A percentile compares a stretch with the other conserved stretches of the same genome.
These are phyloP conservation scores for Aeminium ludgeri DNA, from an alignment of 495 filamentous ascomycete genomes.

Conservation along the genomic window DNA sequence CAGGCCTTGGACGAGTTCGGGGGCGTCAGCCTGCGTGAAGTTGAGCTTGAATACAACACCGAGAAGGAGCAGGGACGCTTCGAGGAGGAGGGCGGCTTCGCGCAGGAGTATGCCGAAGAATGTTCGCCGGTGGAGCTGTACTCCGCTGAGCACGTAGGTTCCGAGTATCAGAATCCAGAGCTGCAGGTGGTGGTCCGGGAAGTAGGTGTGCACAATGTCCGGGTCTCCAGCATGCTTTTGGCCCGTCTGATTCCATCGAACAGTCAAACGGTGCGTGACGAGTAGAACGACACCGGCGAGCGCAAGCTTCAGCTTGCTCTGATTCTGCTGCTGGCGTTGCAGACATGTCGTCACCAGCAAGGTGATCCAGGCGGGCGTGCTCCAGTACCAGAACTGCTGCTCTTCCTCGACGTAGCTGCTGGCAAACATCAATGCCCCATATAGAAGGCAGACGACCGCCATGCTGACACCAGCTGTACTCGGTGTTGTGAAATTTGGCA, in stretches of 20 bases:
- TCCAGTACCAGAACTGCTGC: conserved; percentile 97
- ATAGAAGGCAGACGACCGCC: conserved; percentile 34
- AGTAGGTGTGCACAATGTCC: conserved; percentile 58
- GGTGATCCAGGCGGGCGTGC: conserved; percentile 57
- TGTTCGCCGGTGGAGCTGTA: conserved; percentile 8
- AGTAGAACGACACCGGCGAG: conserved; percentile 29
- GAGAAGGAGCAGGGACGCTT: conserved; percentile 27
- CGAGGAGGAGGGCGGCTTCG: conserved; percentile 2
- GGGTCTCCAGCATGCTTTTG: conserved; percentile 81
- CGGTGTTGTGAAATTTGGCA: conserved; percentile 4
- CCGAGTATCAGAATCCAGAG: conserved; percentile 61
- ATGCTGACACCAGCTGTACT: conserved; percentile 19
- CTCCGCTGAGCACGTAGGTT: conserved; percentile 42
- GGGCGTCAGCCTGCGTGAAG: conserved; percentile 68
- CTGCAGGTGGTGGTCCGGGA: conserved; percentile 40
- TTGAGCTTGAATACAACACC: conserved; percentile 70
- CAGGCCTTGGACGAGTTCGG: conserved; percentile 53
- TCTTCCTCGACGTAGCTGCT: conserved; percentile 97
- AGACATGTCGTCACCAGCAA: conserved; percentile 3
- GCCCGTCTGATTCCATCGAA: conserved; percentile 90
- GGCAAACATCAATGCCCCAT: conserved; percentile 87
- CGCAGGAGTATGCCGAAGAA: conserved; percentile 6
- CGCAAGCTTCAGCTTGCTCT: conserved; percentile 1
- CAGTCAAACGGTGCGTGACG: conserved; percentile 35
- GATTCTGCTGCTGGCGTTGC: not conserved